Evolutionary conservation across 202 grass and related monocot genomes (phyloP).

Genomic region (Digitaria exilis): DNA sequence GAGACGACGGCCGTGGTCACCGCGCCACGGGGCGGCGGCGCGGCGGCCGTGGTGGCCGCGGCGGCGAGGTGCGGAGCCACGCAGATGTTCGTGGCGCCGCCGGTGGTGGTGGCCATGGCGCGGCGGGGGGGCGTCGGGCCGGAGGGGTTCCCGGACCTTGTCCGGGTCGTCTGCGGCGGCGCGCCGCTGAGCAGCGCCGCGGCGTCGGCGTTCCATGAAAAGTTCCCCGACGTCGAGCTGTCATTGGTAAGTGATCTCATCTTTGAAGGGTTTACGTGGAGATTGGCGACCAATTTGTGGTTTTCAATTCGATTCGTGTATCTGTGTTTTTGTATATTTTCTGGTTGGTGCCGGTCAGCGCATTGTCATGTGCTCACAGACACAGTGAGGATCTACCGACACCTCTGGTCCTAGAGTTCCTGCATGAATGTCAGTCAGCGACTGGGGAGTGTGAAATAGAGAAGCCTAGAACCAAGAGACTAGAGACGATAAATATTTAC

Average conservation of each 20-base stretch:
- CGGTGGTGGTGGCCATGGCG: conserved; percentile 9
- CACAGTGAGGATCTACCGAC: too few relatives aligned
- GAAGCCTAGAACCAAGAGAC: too few relatives aligned
- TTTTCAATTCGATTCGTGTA: too few relatives aligned
- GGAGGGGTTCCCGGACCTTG: neutral
- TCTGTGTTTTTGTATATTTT: too few relatives aligned
- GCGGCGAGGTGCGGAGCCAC: neutral
- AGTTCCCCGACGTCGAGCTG: conserved; percentile 10
- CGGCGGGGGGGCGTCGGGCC: neutral
- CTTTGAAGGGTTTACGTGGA: neutral
- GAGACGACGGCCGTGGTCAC: conserved; percentile 15
- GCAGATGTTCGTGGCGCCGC: conserved; percentile 22
- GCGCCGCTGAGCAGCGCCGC: conserved; percentile 1
- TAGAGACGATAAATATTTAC: too few relatives aligned
- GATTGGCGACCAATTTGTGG: neutral
- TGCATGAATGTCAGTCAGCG: too few relatives aligned
- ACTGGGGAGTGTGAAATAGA: too few relatives aligned
- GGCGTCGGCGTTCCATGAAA: conserved; percentile 15
- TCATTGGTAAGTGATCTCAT: neutral
- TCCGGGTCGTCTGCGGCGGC: conserved; percentile 1
- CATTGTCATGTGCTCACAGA: too few relatives aligned
- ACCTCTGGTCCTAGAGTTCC: too few relatives aligned
- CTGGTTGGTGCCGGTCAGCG: too few relatives aligned
- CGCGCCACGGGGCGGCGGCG: neutral
- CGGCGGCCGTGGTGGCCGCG: neutral